Percentiles rank a stretch among this genome's conserved stretches.
Evolutionary conservation across 2,329 filamentous ascomycete genomes (phyloP).

Genomic region (Cercospora sp.): DNA sequence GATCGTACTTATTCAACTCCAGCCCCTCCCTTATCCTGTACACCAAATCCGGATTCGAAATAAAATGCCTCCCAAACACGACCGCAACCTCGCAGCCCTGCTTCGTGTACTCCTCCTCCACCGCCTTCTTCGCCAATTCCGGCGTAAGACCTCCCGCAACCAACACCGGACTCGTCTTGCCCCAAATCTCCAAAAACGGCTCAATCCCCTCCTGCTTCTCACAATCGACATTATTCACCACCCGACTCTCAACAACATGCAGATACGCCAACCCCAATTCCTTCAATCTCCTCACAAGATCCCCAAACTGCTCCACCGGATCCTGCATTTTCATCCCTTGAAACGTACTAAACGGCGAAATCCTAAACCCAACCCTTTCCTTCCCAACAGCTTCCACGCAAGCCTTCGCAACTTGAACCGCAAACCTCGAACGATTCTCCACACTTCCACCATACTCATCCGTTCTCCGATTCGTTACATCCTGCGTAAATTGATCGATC

Average conservation of each 20-base stretch:
- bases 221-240: slow-evolving; percentile 45
- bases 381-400: slow-evolving; percentile 51
- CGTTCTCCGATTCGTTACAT: slow-evolving; percentile 53
- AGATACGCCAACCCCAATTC: slow-evolving; percentile 58
- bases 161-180: slow-evolving; percentile 50
- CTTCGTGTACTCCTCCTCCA: slow-evolving; percentile 40
- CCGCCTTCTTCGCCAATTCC: slow-evolving; percentile 39
- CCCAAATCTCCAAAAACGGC: slow-evolving; percentile 44
- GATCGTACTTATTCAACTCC: slow-evolving; percentile 42
- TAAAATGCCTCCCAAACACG: slow-evolving; percentile 52
- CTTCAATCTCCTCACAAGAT: slow-evolving; percentile 54
- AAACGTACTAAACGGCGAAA: slow-evolving; percentile 61
- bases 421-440: slow-evolving; percentile 53
- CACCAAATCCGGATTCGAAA: slow-evolving; percentile 52
- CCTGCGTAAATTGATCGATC: slow-evolving; percentile 62
- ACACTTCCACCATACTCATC: slow-evolving; percentile 49
- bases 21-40: slow-evolving; percentile 28
- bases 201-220: slow-evolving; percentile 38
- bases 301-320: slow-evolving; percentile 59
- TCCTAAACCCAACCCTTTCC: slow-evolving; percentile 53
- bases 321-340: slow-evolving; percentile 64
- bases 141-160: slow-evolving; percentile 49
- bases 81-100: slow-evolving; percentile 42
- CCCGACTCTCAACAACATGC: slow-evolving; percentile 59
- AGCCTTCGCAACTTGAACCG: slow-evolving; percentile 53